Conservation (phyloP, 106 monocot genomes). For the Apostasia shenzhenica region DNA sequence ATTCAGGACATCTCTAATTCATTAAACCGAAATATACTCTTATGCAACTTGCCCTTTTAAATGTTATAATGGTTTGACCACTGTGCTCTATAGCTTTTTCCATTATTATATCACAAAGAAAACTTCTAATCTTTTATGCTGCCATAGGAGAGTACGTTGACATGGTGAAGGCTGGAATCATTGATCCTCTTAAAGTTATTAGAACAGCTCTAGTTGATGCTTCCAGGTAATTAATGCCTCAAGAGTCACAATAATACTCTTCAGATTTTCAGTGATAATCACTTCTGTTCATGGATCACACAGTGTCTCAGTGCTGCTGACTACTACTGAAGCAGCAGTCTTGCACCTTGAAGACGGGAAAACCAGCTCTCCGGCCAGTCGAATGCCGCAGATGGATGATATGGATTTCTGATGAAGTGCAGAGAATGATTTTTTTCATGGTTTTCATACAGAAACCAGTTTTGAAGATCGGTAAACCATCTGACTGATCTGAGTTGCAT, state of each 20-base stretch:
- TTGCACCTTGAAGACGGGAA: constrained; percentile 24
- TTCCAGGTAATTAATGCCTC: constrained; percentile 17
- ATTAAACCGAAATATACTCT: too few relatives aligned
- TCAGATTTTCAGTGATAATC: background rate
- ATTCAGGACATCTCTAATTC: too few relatives aligned
- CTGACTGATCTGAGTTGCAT: too few relatives aligned
- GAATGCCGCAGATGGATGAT: constrained; percentile 44
- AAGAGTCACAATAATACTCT: background rate
- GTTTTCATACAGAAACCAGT: too few relatives aligned
- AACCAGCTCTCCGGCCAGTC: background rate
- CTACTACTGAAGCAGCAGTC: constrained; percentile 45
- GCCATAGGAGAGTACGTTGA: constrained; percentile 41
- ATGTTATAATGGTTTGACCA: too few relatives aligned
- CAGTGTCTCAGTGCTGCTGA: constrained; percentile 49
- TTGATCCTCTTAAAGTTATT: constrained; percentile 48
- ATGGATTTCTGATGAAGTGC: constrained; percentile 21
- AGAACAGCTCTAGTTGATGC: constrained; percentile 44
- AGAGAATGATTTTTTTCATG: background rate
- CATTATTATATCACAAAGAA: background rate
- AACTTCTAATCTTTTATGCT: background rate
- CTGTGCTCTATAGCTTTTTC: too few relatives aligned
- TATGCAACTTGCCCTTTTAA: too few relatives aligned
- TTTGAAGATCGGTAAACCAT: too few relatives aligned
- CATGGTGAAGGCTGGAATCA: constrained; percentile 45
- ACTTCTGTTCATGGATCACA: background rate